Percentiles rank a stretch among this genome's conserved stretches.
Conservation (phyloP, 306 rosid species). For the Vigna unguiculata region DNA sequence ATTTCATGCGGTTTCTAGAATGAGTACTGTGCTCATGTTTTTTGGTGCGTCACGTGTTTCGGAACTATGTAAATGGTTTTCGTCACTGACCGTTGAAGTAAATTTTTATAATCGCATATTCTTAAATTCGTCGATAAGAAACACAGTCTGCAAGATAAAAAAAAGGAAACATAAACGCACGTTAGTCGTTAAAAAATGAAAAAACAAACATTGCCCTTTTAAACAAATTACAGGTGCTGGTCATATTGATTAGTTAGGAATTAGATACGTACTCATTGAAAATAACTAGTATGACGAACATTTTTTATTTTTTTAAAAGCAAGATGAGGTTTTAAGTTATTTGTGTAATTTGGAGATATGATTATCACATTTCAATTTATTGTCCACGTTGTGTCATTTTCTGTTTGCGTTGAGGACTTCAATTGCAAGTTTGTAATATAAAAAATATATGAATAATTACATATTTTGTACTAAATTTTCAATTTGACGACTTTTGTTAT, state of each 20-base stretch:
- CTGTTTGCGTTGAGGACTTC: neutral
- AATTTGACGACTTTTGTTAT: too few relatives aligned
- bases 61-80: neutral
- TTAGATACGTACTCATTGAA: neutral
- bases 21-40: constrained; percentile 6
- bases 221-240: neutral
- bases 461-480: too few relatives aligned
- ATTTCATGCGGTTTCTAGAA: constrained; percentile 29
- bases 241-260: neutral
- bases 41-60: constrained; percentile 2
- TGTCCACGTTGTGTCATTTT: neutral
- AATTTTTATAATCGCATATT: neutral
- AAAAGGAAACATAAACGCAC: neutral
- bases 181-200: neutral
- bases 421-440: neutral
- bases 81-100: constrained; percentile 9
- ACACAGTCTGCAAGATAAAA: neutral
- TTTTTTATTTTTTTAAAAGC: neutral
- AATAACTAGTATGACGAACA: neutral
- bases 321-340: neutral
- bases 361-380: neutral
- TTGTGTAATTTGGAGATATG: neutral
- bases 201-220: neutral
- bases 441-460: neutral
- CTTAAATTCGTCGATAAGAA: neutral